Evolutionary conservation across 352 stramenopile genomes (phyloP), one percentile per base, ranked within the genome.

Genomic region (Phytopythium aichiense): DNA sequence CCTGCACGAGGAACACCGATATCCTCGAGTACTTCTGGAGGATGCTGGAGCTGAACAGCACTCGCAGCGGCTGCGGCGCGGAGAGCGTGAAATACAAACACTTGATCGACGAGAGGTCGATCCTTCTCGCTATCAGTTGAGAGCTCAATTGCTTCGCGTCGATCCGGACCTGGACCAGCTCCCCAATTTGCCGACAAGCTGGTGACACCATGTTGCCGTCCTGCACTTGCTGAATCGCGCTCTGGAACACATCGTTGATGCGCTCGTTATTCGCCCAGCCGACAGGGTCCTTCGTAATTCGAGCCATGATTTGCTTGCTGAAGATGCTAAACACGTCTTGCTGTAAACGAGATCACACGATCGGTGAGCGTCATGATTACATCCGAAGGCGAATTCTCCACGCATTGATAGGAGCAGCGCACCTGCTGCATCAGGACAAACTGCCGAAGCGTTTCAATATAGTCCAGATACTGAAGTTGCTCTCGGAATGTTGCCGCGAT

Each of bases 401-500:
- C 4, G 13, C 15, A 51, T 25, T 18, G 45, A 22, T 7, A 23
- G 45, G 28, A 28, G 16, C 0, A 18, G 33, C 20, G 18, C 71
- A 91, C 81, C 81, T 89, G 77, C 51, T 81, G 76, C 79, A 91
- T 89, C n/a, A 91, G 72, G 8, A 91, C 74, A 49, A 86, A 88
- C 54, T 75, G 66, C 15, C 79, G 74, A 37, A 91, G 64, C 5
- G 70, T 58, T 49, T 89, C 60, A 7, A 86, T 63, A 23, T 89
- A 79, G 9, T 85, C 68, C 33, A 81, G 56, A 42, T 79, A 88
- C 18, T 67, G 57, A 35, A 91, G 62, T 46, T 76, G 72, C 20
- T 81, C 67, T 31, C 81, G 72, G 56, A 91, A 85, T 5, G 84
- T 70, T 55, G 69, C 63, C 15, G 81, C 71, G 18, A 89, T 84